phyloP scores from a whole-genome alignment of 805 yeast species.

The Metschnikowia similis region DNA sequence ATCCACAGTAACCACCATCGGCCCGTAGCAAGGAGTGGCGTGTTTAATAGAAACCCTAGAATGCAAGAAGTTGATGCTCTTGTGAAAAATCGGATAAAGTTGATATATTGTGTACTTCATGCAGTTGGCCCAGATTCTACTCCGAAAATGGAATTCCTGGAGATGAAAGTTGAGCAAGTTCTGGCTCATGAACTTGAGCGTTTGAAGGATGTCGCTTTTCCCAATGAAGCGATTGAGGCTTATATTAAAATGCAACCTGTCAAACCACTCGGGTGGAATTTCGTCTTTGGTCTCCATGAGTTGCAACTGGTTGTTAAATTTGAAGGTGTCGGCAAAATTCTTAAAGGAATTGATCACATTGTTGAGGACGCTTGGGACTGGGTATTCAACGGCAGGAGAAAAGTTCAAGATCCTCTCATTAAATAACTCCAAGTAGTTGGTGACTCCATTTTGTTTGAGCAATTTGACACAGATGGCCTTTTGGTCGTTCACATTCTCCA shows the following conservation, averaged over 20 bases:
- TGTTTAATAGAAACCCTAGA: slow-evolving; percentile 79
- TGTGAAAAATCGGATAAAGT: slow-evolving; percentile 54
- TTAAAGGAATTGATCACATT: slow-evolving; percentile 53
- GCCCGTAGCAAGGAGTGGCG: slow-evolving; percentile 91
- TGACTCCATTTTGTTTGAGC: slow-evolving; percentile 30
- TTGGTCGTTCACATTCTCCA: slow-evolving; percentile 13
- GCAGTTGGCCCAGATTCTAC: slow-evolving; percentile 46
- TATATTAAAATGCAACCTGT: slow-evolving; percentile 24
- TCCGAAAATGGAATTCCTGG: slow-evolving; percentile 44
- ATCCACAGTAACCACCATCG: slow-evolving; percentile 77
- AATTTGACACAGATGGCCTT: slow-evolving; percentile 16
- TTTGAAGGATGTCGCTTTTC: slow-evolving; percentile 29
- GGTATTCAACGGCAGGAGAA: slow-evolving; percentile 79
- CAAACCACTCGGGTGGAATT: slow-evolving; percentile 23
- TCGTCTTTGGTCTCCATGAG: slow-evolving; percentile 22
- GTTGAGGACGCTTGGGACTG: slow-evolving; percentile 59
- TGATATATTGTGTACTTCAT: slow-evolving; percentile 36
- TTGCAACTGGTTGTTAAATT: slow-evolving; percentile 21
- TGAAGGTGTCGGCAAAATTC: slow-evolving; percentile 21
- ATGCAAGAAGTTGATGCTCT: slow-evolving; percentile 70
- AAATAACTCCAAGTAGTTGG: slow-evolving; percentile 35
- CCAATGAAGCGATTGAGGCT: slow-evolving; percentile 27
- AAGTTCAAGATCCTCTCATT: slow-evolving; percentile 61
- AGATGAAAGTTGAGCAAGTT: slow-evolving; percentile 39
- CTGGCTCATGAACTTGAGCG: slow-evolving; percentile 34